These are phyloP conservation scores for Tolypocladium capitatum DNA, from an alignment of 2,329 filamentous ascomycete species.

Conservation along the genomic window DNA sequence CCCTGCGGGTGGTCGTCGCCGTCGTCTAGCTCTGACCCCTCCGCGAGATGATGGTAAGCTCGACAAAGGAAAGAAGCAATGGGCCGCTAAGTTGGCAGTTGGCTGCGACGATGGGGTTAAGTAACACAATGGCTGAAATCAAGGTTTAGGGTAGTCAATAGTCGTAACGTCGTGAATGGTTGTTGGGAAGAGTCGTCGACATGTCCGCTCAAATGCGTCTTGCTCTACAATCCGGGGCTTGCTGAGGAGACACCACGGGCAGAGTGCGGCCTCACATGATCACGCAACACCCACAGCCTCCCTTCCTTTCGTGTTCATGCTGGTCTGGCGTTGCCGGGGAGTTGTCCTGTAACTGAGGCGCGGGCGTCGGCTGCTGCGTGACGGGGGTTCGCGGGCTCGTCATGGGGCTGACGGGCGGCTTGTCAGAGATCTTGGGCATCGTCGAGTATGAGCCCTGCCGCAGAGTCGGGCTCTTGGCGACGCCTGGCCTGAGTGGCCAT, in stretches of 20 bases:
- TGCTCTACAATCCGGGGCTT: background rate
- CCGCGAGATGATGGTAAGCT: background rate
- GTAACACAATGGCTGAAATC: conserved; percentile 17
- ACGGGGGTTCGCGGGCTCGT: conserved; percentile 32
- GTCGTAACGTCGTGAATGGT: conserved; percentile 18
- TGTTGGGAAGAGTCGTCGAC: background rate
- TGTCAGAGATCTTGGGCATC: conserved; percentile 43
- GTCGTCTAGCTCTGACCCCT: background rate
- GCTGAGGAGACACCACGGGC: background rate
- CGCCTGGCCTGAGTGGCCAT: conserved; percentile 44
- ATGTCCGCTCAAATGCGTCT: background rate
- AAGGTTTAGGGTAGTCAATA: conserved; percentile 8
- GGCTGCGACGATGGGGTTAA: conserved; percentile 5
- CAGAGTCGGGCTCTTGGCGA: conserved; percentile 31
- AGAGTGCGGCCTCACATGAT: conserved; percentile 27
- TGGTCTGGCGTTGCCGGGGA: conserved; percentile 7
- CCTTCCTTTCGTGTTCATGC: conserved; percentile 24
- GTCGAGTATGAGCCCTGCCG: conserved; percentile 42
- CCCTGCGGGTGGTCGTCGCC: background rate
- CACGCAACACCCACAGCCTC: conserved; percentile 36
- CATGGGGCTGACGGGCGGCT: conserved; percentile 18
- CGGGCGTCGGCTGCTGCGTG: conserved; percentile 19
- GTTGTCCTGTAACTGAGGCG: conserved; percentile 7
- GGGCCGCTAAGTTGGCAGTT: background rate
- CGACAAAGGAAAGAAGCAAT: background rate